Base-by-base conservation (phyloP, 257 asterid species). In the Capsicum baccatum region DNA sequence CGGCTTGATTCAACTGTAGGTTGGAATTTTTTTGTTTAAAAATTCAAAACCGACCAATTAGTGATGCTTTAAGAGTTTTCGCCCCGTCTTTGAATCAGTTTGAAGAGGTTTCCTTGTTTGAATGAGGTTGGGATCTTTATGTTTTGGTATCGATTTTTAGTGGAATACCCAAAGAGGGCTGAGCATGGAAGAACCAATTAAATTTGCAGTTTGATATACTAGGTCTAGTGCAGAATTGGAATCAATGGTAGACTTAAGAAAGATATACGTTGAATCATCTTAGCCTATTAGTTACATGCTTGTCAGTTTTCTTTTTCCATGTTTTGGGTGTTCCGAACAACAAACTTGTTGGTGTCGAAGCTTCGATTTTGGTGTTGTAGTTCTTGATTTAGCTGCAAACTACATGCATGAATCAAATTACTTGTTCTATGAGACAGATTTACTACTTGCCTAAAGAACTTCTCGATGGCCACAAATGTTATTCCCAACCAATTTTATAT, bases 71-170 rank as follows among this genome's bases (percentile, higher is more conserved):
- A 21, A 52, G 63, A 76, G 81, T 0, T 14, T 17, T 47, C 44
- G 35, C 37, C 8, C 8, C 3, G 2, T 4, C 6, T 37, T 14
- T 68, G 26, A 16, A 78, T 78, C 21, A 33, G 64, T 54, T 54
- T 54, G 14, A 54, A 4, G 81, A 64, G 81, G 8, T 8, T 78
- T 54, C 0, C 15, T 52, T 78, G 50, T 21, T 76, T 76, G 81
- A 76, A 52, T 76, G 48, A 76, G 81, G 64, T 78, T 13, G 8
- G 48, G 19, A 21, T 47, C 81, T 52, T 50, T 26, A 26, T 76
- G 63, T 0, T 76, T 47, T 26, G 63, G 39, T 74, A 50, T 76
- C 3, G 14, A 21, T 6, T 73, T 59, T 73, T 21, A 50, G 47
- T 52, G 47, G 62, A 50, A 76, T 52, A 52, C 63, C 81, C 8